Percentiles rank a stretch among this genome's conserved stretches.
Evolutionary conservation across 495 filamentous ascomycete species (phyloP).

Genomic region (Aspergillus campestris): DNA sequence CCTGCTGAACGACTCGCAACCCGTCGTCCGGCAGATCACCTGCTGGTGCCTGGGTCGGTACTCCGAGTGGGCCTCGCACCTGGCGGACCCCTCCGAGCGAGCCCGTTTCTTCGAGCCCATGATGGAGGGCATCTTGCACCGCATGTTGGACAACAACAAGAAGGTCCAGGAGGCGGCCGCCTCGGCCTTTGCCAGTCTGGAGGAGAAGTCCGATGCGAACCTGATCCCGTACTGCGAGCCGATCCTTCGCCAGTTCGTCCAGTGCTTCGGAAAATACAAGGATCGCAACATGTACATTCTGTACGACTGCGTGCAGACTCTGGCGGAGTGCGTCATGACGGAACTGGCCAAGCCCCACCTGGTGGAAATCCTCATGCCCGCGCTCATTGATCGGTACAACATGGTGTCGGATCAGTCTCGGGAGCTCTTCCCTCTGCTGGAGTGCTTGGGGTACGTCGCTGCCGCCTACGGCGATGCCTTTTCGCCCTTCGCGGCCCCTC

Average conservation of each 20-base stretch:
- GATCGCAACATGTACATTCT: conserved; percentile 98
- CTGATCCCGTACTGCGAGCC: conserved; percentile 78
- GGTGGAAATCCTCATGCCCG: conserved; percentile 85
- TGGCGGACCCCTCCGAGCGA: conserved; percentile 55
- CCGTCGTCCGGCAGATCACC: conserved; percentile 94
- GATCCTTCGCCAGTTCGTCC: conserved; percentile 86
- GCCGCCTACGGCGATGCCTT: conserved; percentile 79
- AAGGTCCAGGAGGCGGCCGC: conserved; percentile 95
- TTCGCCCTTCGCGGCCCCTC: conserved; percentile 69
- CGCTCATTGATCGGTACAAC: conserved; percentile 83
- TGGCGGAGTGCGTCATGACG: conserved; percentile 84
- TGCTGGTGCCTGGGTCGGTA: conserved; percentile 97
- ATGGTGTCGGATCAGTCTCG: conserved; percentile 80
- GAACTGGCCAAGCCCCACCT: conserved; percentile 69
- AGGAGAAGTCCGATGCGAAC: conserved; percentile 79
- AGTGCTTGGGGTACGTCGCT: conserved; percentile 91
- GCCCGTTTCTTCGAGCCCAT: conserved; percentile 84
- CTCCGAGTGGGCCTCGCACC: conserved; percentile 82
- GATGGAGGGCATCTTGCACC: conserved; percentile 91
- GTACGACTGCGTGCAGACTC: conserved; percentile 96
- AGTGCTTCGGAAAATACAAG: conserved; percentile 91
- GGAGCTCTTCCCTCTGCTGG: conserved; percentile 88
- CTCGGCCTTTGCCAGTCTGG: conserved; percentile 91
- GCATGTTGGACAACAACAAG: conserved; percentile 97
- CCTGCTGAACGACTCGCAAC: conserved; percentile 73